These are phyloP conservation scores for Blastocystis sp. DNA, from an alignment of 352 stramenopile species.

Conservation along the genomic window DNA sequence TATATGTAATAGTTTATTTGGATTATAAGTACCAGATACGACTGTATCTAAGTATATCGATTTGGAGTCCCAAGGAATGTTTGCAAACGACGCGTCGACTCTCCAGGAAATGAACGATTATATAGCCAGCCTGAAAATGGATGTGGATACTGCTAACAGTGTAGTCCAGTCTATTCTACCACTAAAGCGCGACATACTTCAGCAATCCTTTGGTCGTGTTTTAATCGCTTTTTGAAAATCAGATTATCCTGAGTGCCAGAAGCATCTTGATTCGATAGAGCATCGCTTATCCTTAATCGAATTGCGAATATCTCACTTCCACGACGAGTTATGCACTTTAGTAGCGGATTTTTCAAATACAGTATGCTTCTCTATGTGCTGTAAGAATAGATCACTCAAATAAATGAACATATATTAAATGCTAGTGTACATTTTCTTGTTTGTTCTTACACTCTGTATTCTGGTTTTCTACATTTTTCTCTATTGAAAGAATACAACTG, in stretches of 20 bases:
- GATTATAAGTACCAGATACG: not conserved
- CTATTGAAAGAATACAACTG: not conserved
- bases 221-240: not conserved
- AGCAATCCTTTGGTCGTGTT: not conserved
- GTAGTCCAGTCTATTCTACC: not conserved
- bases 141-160: not conserved
- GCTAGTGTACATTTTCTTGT: not conserved
- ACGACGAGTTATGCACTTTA: not conserved
- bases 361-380: not conserved
- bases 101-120: not conserved
- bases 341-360: not conserved
- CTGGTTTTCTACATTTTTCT: not conserved
- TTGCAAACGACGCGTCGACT: not conserved
- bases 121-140: not conserved
- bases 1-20: not conserved
- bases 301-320: not conserved
- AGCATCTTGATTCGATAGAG: not conserved
- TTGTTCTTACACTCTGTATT: not conserved
- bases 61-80: not conserved
- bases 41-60: not conserved
- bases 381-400: slow-evolving; percentile 4
- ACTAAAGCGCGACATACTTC: not conserved
- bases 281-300: not conserved
- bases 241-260: not conserved
- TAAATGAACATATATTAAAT: not conserved